Evolutionary conservation across 352 stramenopile genomes (phyloP).

Genomic region (Blastocystis sp.): DNA sequence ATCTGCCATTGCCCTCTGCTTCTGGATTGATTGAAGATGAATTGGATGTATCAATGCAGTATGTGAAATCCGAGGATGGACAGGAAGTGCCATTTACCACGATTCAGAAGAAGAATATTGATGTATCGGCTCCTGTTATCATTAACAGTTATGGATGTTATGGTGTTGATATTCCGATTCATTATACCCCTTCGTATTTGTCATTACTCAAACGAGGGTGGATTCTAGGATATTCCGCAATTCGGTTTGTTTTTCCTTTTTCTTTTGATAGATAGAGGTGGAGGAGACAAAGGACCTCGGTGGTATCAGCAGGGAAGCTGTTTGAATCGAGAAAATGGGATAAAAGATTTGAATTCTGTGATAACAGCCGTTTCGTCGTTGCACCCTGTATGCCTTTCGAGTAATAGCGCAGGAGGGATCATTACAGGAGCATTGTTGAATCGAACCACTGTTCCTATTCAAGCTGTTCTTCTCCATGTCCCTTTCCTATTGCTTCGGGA

Average conservation of each 20-base stretch:
- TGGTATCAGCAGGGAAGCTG: slow-evolving; percentile 41
- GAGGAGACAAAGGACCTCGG: slow-evolving; percentile 27
- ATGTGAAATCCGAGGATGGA: background rate
- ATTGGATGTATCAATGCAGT: background rate
- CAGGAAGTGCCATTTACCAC: background rate
- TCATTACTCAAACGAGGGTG: slow-evolving; percentile 20
- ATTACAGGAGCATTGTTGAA: slow-evolving; percentile 17
- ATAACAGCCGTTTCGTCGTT: background rate
- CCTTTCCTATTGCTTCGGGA: slow-evolving; percentile 48
- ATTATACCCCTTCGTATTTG: background rate
- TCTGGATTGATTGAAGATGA: background rate
- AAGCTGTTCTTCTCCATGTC: slow-evolving; percentile 21
- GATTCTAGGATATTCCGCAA: slow-evolving; percentile 16
- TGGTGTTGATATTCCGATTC: slow-evolving; percentile 38
- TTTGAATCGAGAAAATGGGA: background rate
- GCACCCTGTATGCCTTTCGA: slow-evolving; percentile 25
- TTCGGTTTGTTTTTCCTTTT: background rate
- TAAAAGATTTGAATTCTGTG: slow-evolving; percentile 33
- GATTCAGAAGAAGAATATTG: background rate
- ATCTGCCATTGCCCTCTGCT: background rate
- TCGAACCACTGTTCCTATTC: background rate
- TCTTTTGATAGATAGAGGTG: slow-evolving; percentile 7
- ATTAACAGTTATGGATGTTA: slow-evolving; percentile 52
- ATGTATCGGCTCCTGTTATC: background rate
- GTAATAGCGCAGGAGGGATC: slow-evolving; percentile 52